A percentile compares a stretch with the other conserved stretches of the same genome.
Conservation (phyloP, 179 eudicot genomes). For the Heliamphora pulchella region DNA sequence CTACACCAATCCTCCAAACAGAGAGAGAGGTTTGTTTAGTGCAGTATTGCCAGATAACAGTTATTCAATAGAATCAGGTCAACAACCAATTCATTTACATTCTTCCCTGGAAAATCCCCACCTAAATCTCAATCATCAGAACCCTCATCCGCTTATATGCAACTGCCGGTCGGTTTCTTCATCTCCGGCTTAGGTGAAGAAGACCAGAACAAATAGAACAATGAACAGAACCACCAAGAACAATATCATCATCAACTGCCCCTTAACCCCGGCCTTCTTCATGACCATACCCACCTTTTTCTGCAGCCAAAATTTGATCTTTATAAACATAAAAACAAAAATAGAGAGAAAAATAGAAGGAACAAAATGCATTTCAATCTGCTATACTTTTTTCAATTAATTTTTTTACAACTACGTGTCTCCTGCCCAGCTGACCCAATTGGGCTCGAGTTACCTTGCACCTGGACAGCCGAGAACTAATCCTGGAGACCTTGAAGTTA, state of each 20-base stretch:
- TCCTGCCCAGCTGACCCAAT: no score
- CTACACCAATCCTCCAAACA: background rate
- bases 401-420: no score
- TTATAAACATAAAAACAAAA: background rate
- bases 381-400: no score
- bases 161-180: slow-evolving; percentile 17
- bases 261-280: slow-evolving; percentile 93
- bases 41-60: background rate
- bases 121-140: background rate
- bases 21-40: background rate
- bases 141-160: slow-evolving; percentile 15
- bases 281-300: slow-evolving; percentile 83
- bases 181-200: slow-evolving; percentile 45
- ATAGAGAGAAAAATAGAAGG: background rate
- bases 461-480: no score
- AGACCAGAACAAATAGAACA: slow-evolving; percentile 66
- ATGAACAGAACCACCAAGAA: slow-evolving; percentile 63
- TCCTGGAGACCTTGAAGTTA: no score
- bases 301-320: slow-evolving; percentile 33
- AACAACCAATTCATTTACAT: slow-evolving; percentile 12
- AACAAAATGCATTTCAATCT: background rate
- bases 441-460: no score
- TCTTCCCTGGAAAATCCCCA: background rate
- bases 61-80: background rate
- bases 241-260: slow-evolving; percentile 79